Percentiles rank a stretch among this genome's conserved stretches.
These are phyloP conservation scores for Nigrospora sphaerica DNA, from an alignment of 2,329 filamentous ascomycete species.

Conservation along the genomic window DNA sequence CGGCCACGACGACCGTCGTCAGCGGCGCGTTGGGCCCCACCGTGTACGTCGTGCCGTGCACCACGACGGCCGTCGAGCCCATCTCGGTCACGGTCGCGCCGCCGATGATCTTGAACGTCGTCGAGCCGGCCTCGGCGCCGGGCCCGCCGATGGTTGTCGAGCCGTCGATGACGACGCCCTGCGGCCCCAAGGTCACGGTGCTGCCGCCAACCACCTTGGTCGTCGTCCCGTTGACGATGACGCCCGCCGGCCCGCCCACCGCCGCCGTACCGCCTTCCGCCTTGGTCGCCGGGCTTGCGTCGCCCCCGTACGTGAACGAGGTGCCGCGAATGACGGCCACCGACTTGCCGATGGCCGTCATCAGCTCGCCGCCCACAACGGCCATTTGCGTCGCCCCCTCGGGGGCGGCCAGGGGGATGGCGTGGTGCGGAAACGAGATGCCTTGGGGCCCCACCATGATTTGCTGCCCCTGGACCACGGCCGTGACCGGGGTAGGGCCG, in stretches of 20 bases:
- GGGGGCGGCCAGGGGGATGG: conserved; percentile 25
- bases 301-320: conserved; percentile 37
- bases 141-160: conserved; percentile 29
- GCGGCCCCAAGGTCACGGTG: background rate
- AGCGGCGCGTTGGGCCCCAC: conserved; percentile 36
- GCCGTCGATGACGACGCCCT: background rate
- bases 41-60: conserved; percentile 43
- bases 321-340: conserved; percentile 32
- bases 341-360: conserved; percentile 34
- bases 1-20: conserved; percentile 36
- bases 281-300: conserved; percentile 20
- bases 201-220: background rate
- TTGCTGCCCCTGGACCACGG: conserved; percentile 18
- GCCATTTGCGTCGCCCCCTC: conserved; percentile 33
- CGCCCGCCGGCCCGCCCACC: background rate
- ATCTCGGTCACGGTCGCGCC: conserved; percentile 45
- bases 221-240: conserved; percentile 16
- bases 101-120: conserved; percentile 39
- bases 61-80: conserved; percentile 38
- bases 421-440: conserved; percentile 26
- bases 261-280: background rate
- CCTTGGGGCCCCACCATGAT: conserved; percentile 21
- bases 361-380: conserved; percentile 39
- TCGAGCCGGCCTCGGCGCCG: conserved; percentile 25
- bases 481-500: conserved; percentile 25